phyloP scores from a whole-genome alignment of 306 rosid species.

The Oxytropis ochrocephala region DNA sequence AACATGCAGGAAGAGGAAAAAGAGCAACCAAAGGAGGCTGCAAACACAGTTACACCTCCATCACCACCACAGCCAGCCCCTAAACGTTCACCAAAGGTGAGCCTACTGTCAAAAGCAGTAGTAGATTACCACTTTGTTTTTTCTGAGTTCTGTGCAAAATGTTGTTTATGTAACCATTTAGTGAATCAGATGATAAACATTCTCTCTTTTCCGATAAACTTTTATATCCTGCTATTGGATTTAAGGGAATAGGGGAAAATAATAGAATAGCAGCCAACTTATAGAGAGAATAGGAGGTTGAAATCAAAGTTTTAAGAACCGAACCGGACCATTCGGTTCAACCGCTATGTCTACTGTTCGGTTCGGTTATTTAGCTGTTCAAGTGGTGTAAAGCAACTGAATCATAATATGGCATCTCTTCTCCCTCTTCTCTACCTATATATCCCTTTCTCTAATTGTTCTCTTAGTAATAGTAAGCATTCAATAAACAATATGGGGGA shows the following conservation, averaged over 20 bases:
- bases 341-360: too few species aligned
- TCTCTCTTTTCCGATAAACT: neutral
- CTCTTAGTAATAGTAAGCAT: neutral
- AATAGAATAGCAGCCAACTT: neutral
- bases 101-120: neutral
- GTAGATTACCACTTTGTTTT: neutral
- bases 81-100: neutral
- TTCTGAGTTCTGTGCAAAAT: too few species aligned
- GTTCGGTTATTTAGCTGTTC: too few species aligned
- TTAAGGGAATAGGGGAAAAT: neutral
- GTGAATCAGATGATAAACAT: neutral
- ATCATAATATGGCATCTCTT: neutral
- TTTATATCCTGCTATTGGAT: neutral
- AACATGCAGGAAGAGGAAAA: conserved; percentile 6
- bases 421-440: neutral
- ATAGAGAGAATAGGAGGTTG: neutral
- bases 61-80: neutral
- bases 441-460: neutral
- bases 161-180: too few species aligned
- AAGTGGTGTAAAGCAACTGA: too few species aligned
- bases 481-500: neutral
- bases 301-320: neutral
- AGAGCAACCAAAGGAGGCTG: neutral
- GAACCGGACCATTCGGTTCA: too few species aligned
- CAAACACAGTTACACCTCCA: neutral